Percentiles rank a stretch among this genome's conserved stretches.
Conservation (phyloP, 176 grass and related monocot species). For the Carex myosuroides region DNA sequence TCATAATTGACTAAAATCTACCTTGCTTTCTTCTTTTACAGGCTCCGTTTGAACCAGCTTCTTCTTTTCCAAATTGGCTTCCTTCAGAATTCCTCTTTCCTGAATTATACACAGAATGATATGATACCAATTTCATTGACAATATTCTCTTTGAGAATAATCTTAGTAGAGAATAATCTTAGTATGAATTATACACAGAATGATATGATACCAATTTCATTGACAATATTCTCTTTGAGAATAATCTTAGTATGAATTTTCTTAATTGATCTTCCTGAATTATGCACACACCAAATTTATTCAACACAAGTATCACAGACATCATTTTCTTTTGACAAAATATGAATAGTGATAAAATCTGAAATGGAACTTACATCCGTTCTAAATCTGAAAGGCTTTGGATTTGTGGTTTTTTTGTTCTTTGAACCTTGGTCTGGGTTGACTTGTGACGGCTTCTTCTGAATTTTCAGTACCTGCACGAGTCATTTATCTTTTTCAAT, state of each 20-base stretch:
- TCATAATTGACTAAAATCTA: conserved; percentile 7
- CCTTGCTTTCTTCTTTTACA: conserved; percentile 27
- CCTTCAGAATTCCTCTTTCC: conserved; percentile 81
- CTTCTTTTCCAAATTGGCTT: conserved; percentile 61
- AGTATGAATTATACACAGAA: background rate
- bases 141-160: too few relatives aligned
- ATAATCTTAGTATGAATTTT: background rate
- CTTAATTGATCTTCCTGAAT: conserved; percentile 23
- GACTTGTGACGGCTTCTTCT: conserved; percentile 31
- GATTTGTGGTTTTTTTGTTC: conserved; percentile 71
- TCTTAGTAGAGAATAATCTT: too few relatives aligned
- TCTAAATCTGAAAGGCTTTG: conserved; percentile 80
- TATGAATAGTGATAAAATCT: background rate
- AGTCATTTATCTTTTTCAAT: background rate
- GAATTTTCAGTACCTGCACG: conserved; percentile 36
- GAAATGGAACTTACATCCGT: conserved; percentile 56
- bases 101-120: conserved; percentile 19
- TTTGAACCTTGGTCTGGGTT: conserved; percentile 35
- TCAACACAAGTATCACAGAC: background rate
- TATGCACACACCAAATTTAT: conserved; percentile 1
- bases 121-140: background rate
- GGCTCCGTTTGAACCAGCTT: conserved; percentile 22
- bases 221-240: background rate
- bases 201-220: too few relatives aligned
- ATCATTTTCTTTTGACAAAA: background rate